Percentiles rank a stretch among this genome's conserved stretches.
phyloP scores from a whole-genome alignment of 768 basidiomycete genomes.

The Podaxis sp. region DNA sequence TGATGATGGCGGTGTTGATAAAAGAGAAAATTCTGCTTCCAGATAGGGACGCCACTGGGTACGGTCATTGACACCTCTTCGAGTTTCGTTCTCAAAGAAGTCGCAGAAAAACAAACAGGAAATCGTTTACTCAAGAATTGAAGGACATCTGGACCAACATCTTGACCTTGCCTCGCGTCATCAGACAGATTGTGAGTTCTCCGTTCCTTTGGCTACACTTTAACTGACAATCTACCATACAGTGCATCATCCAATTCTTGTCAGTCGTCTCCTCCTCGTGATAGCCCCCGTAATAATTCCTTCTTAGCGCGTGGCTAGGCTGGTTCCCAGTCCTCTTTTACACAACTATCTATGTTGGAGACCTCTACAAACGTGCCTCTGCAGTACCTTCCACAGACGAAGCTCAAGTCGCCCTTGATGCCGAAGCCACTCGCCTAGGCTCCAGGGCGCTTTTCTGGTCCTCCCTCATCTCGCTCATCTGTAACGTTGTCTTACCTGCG shows the following conservation, averaged over 20 bases:
- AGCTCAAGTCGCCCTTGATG: conserved; percentile 40
- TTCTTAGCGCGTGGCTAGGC: conserved; percentile 69
- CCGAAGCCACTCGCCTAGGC: conserved; percentile 79
- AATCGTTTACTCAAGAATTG: conserved; percentile 42
- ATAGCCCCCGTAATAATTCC: not conserved
- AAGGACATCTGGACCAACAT: conserved; percentile 73
- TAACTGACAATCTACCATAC: not conserved
- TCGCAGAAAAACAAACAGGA: conserved; percentile 25
- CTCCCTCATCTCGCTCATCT: conserved; percentile 62
- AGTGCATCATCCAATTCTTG: conserved; percentile 85
- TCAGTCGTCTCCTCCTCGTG: conserved; percentile 32
- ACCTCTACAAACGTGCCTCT: conserved; percentile 66
- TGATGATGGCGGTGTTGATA: conserved; percentile 55
- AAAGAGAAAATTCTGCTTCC: conserved; percentile 73
- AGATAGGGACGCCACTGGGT: conserved; percentile 18
- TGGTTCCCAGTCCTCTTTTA: conserved; percentile 96
- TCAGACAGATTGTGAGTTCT: conserved; percentile 73
- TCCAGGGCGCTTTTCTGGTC: conserved; percentile 82
- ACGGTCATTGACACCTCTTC: not conserved
- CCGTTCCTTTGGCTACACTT: not conserved
- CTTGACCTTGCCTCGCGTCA: conserved; percentile 64
- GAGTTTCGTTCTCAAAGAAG: not conserved
- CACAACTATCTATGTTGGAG: conserved; percentile 83
- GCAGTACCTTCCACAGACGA: conserved; percentile 23
- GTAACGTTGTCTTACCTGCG: conserved; percentile 70